Evolutionary conservation across 179 eudicot species (phyloP).

Genomic region (Heliamphora pulchella): DNA sequence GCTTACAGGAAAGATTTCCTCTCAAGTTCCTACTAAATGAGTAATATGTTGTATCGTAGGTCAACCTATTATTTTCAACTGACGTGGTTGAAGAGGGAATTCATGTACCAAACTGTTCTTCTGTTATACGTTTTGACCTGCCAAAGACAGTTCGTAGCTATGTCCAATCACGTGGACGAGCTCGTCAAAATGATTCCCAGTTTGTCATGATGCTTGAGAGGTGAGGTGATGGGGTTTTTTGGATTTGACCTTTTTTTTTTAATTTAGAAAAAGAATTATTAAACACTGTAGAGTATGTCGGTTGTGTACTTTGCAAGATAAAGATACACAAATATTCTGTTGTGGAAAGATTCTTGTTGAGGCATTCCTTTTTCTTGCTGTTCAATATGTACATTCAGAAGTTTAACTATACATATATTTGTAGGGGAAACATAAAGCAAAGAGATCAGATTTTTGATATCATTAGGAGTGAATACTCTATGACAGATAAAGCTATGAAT

Average conservation of each 20-base stretch:
- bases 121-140: slow-evolving; percentile 53
- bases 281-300: background rate
- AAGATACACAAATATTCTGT: background rate
- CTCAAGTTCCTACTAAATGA: slow-evolving; percentile 1
- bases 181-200: slow-evolving; percentile 43
- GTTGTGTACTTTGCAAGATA: background rate
- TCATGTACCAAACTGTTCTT: slow-evolving; percentile 44
- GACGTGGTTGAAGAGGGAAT: slow-evolving; percentile 59
- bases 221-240: slow-evolving; percentile 33
- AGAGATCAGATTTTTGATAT: slow-evolving; percentile 40
- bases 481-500: slow-evolving; percentile 34
- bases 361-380: background rate
- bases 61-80: slow-evolving; percentile 55
- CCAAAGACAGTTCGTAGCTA: slow-evolving; percentile 58
- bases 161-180: slow-evolving; percentile 49
- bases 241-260: background rate
- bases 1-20: slow-evolving; percentile 7
- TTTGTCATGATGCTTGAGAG: slow-evolving; percentile 60
- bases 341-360: slow-evolving; percentile 12
- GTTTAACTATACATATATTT: slow-evolving; percentile 9
- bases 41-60: slow-evolving; percentile 24
- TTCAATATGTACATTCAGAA: background rate
- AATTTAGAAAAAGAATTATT: background rate
- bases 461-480: slow-evolving; percentile 34
- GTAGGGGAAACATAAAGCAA: slow-evolving; percentile 54